These are phyloP conservation scores for Phlebopus sp. DNA, from an alignment of 1,284 basidiomycete genomes.

Conservation along the genomic window DNA sequence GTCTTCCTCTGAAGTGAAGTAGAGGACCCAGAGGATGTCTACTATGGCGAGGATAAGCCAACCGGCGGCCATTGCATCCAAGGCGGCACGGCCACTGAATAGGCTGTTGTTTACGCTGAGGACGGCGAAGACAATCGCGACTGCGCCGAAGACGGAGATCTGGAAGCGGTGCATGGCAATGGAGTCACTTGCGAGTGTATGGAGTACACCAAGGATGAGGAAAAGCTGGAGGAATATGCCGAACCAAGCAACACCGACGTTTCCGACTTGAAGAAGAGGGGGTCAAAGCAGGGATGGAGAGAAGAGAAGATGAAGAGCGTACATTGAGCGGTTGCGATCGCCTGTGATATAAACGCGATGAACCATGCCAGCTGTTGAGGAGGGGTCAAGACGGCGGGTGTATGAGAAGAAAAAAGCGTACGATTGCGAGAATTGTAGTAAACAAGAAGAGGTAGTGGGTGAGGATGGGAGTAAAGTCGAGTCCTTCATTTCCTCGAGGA, in stretches of 20 bases:
- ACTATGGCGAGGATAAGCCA: slow-evolving; percentile 92
- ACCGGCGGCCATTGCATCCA: slow-evolving; percentile 85
- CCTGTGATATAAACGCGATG: slow-evolving; percentile 86
- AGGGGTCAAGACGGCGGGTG: slow-evolving; percentile 7
- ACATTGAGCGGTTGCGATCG: slow-evolving; percentile 66
- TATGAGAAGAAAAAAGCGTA: slow-evolving; percentile 36
- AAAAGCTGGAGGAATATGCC: slow-evolving; percentile 84
- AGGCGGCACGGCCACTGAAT: slow-evolving; percentile 49
- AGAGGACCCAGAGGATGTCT: slow-evolving; percentile 92
- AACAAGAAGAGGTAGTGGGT: slow-evolving; percentile 89
- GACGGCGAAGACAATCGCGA: slow-evolving; percentile 87
- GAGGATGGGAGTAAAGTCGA: slow-evolving; percentile 82
- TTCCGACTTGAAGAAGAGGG: slow-evolving; percentile 38
- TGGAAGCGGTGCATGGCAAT: slow-evolving; percentile 85
- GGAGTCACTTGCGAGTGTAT: slow-evolving; percentile 82
- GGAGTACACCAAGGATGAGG: slow-evolving; percentile 77
- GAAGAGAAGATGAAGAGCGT: slow-evolving; percentile 27
- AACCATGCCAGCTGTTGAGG: slow-evolving; percentile 78
- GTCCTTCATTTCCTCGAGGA: slow-evolving; percentile 53
- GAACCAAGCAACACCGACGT: slow-evolving; percentile 85
- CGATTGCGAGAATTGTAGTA: slow-evolving; percentile 78
- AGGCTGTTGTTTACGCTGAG: slow-evolving; percentile 70
- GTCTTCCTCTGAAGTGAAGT: slow-evolving; percentile 95
- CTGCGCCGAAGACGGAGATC: slow-evolving; percentile 82
- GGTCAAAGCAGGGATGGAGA: not conserved